These are phyloP conservation scores for Lachnellula willkommii DNA, from an alignment of 2,329 filamentous ascomycete species.

Conservation along the genomic window DNA sequence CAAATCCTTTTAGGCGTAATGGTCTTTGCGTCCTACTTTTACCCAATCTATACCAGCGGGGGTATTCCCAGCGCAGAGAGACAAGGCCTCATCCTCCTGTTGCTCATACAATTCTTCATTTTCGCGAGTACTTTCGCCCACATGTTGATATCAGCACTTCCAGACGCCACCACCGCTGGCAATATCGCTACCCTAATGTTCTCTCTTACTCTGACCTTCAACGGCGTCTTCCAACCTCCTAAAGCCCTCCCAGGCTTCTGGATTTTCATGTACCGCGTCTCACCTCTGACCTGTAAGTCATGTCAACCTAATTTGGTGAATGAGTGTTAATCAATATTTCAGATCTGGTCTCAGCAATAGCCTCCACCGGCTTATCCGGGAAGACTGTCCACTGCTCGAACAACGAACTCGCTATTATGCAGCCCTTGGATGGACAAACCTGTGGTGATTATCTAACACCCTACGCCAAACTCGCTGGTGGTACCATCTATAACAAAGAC, in stretches of 20 bases:
- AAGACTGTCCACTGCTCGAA: slow-evolving; percentile 58
- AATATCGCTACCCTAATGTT: slow-evolving; percentile 75
- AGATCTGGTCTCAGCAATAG: slow-evolving; percentile 67
- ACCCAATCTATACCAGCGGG: slow-evolving; percentile 63
- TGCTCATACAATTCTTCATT: slow-evolving; percentile 69
- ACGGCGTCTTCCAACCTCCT: slow-evolving; percentile 65
- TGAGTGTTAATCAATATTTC: slow-evolving; percentile 41
- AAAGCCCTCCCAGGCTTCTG: slow-evolving; percentile 65
- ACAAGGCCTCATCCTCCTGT: slow-evolving; percentile 65
- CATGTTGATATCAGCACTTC: slow-evolving; percentile 70
- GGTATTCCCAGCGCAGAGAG: slow-evolving; percentile 33
- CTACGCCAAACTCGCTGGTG: slow-evolving; percentile 47
- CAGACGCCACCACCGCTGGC: slow-evolving; percentile 69
- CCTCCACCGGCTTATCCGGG: slow-evolving; percentile 65
- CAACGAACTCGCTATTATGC: slow-evolving; percentile 64
- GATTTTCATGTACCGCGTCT: slow-evolving; percentile 81
- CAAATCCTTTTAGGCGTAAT: slow-evolving; percentile 69
- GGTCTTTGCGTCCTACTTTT: slow-evolving; percentile 80
- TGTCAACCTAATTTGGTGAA: background rate
- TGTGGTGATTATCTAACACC: slow-evolving; percentile 54
- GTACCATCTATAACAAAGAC: slow-evolving; percentile 46
- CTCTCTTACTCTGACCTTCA: slow-evolving; percentile 68
- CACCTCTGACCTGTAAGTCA: slow-evolving; percentile 36
- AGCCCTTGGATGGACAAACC: slow-evolving; percentile 50
- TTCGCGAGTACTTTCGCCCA: slow-evolving; percentile 81